Evolutionary conservation across 129 eudicot species (phyloP), one percentile per base, ranked within the genome.

Genomic region (Lonicera japonica): DNA sequence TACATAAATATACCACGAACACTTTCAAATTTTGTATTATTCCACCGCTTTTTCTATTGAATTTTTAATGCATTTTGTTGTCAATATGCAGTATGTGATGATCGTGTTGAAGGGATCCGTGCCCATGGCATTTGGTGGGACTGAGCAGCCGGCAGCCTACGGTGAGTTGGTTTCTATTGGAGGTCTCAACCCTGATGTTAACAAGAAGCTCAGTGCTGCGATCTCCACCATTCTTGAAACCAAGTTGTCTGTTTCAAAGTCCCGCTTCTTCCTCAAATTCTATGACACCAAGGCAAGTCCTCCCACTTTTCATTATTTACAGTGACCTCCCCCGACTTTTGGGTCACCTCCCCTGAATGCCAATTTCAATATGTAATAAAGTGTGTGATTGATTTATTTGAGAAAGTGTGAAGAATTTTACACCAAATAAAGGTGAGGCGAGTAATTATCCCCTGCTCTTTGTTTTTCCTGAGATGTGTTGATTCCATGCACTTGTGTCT

Each of bases 81-180:
- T 54, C n/a, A 24, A 23, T 36, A 8, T 66, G 63, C 95, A 90
- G 97, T 90, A 90, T 75, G 97, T 90, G 75, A 90, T 90, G 97
- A 76, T 90, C 65, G 89, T 86, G 60, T 39, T 90, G 78, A 90
- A 90, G 64, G 95, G 97, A 43, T 86, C 95, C 39, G 73, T 90
- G 20, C 95, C 95, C 22, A 77, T 90, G 25, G 70, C 97, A 38
- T 90, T 86, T 77, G 97, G 95, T 64, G 97, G 97, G 41, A 83
- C 86, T 8, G 95, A 90, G 77, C 70, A 90, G 83, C 97, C 95
- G 21, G 87, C 97, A 47, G 97, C 94, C 11, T 90, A 76, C 68
- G 97, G 95, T 15, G 97, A 90, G 71, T 70, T 90, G 64, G 82
- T 90, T n/a, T 90, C 97, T n/a, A 81, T 90, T 67, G 97, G 97